Conservation (phyloP, 768 basidiomycete genomes). For the Scleroderma citrinum region DNA sequence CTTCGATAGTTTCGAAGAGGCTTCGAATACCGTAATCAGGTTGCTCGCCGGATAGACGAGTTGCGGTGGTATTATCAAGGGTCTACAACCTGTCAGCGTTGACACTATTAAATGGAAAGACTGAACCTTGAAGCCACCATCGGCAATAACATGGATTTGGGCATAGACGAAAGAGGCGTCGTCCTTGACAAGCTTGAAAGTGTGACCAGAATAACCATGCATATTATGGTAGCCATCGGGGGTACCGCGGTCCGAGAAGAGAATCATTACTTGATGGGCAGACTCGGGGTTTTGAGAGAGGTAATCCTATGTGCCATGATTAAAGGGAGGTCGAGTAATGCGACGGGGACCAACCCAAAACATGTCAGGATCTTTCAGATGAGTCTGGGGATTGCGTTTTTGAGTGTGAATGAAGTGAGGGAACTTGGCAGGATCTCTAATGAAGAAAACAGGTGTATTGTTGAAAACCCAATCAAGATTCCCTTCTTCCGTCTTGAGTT, state of each 20-base stretch:
- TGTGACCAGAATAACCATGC: conserved; percentile 94
- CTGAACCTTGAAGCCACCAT: conserved; percentile 74
- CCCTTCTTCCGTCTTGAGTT: conserved; percentile 86
- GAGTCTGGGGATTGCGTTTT: conserved; percentile 88
- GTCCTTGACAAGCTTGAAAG: conserved; percentile 81
- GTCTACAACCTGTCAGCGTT: conserved; percentile 39
- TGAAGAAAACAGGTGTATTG: conserved; percentile 90
- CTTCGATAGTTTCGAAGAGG: conserved; percentile 79
- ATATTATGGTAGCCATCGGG: conserved; percentile 82
- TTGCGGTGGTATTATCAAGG: conserved; percentile 61
- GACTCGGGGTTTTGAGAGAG: conserved; percentile 85
- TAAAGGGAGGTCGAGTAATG: neutral
- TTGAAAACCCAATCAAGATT: conserved; percentile 92
- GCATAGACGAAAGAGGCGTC: conserved; percentile 83
- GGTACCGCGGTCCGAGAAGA: conserved; percentile 93
- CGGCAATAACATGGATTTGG: conserved; percentile 76
- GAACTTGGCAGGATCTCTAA: conserved; percentile 84
- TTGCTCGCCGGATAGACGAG: conserved; percentile 61
- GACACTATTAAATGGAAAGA: neutral
- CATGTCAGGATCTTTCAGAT: conserved; percentile 81
- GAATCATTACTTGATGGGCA: conserved; percentile 83
- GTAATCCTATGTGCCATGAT: conserved; percentile 58
- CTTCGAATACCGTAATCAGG: conserved; percentile 80
- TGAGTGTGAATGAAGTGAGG: conserved; percentile 93
- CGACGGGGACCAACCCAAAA: conserved; percentile 56